These are phyloP conservation scores for Excoecaria agallocha DNA, from an alignment of 345 rosid species.

Conservation along the genomic window DNA sequence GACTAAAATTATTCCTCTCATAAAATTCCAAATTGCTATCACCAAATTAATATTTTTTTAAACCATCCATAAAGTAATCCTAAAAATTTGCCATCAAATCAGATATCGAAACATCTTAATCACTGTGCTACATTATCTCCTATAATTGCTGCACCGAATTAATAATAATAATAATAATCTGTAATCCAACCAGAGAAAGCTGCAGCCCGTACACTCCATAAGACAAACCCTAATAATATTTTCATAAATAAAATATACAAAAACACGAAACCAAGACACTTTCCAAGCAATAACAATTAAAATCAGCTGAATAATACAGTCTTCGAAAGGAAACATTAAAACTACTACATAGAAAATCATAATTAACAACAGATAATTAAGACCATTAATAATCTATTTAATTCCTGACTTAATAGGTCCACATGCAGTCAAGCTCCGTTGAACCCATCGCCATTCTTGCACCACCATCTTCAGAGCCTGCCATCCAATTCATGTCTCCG, in stretches of 20 bases:
- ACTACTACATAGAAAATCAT: neutral
- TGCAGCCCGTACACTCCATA: neutral
- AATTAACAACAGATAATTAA: too few species aligned
- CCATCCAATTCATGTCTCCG: conserved; percentile 36
- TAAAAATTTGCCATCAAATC: neutral
- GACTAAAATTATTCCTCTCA: too few species aligned
- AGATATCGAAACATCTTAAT: neutral
- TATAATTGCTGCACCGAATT: neutral
- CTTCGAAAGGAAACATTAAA: neutral
- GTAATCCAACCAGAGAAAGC: neutral
- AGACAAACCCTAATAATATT: neutral
- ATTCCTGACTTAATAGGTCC: conserved; percentile 36
- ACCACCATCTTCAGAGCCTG: conserved; percentile 26
- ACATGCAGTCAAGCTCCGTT: conserved; percentile 73
- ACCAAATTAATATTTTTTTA: neutral
- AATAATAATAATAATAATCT: neutral
- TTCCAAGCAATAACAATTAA: neutral
- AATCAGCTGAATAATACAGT: neutral
- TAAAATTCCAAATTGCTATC: too few species aligned
- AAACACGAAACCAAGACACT: neutral
- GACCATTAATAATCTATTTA: too few species aligned
- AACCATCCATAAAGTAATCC: neutral
- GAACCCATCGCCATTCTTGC: conserved; percentile 44
- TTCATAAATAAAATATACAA: too few species aligned
- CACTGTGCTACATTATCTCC: neutral